Evolutionary conservation across 169 alveolate species (phyloP).

Genomic region (Plasmodium knowlesi): DNA sequence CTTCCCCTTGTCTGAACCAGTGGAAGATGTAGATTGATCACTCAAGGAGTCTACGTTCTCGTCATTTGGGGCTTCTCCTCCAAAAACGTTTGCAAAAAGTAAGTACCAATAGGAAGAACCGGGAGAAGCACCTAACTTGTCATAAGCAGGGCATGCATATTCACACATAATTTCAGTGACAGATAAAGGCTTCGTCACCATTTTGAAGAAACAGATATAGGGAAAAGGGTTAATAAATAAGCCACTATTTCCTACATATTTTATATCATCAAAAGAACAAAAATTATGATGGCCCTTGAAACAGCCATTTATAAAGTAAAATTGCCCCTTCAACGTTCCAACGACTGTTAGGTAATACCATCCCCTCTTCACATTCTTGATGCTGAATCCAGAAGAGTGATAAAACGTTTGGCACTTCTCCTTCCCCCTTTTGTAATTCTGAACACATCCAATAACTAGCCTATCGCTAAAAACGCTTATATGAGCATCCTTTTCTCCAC

Average conservation of each 20-base stretch:
- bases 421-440: slow-evolving; percentile 24
- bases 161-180: slow-evolving; percentile 62
- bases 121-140: background rate
- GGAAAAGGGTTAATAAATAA: slow-evolving; percentile 57
- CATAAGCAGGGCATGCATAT: slow-evolving; percentile 9
- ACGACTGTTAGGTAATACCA: slow-evolving; percentile 66
- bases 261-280: slow-evolving; percentile 66
- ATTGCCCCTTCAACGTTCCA: slow-evolving; percentile 52
- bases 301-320: slow-evolving; percentile 59
- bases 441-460: slow-evolving; percentile 46
- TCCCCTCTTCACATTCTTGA: slow-evolving; percentile 46
- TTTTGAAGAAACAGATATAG: slow-evolving; percentile 23
- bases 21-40: background rate
- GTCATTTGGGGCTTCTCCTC: background rate
- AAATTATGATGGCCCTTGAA: slow-evolving; percentile 63
- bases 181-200: slow-evolving; percentile 24
- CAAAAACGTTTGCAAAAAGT: background rate
- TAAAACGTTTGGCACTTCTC: background rate
- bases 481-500: slow-evolving; percentile 61
- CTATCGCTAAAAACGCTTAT: slow-evolving; percentile 42
- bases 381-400: slow-evolving; percentile 62
- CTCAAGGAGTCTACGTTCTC: background rate
- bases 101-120: slow-evolving; percentile 21
- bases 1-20: slow-evolving; percentile 9
- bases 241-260: slow-evolving; percentile 63